Base-by-base conservation (phyloP, 75 land plant species). In the Chamaecyparis obtusa region DNA sequence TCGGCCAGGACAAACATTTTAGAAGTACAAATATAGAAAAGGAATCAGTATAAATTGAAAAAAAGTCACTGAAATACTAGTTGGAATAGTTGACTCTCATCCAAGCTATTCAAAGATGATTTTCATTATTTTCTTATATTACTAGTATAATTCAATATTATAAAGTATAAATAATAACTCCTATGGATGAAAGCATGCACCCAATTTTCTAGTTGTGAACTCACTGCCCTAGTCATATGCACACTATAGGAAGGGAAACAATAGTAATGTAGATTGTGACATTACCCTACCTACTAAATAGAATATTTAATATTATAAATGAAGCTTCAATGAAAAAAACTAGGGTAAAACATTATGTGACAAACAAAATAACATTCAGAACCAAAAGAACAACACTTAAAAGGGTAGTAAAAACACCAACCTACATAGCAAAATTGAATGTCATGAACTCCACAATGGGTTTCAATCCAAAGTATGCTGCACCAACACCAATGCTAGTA, bases 361-460 rank as follows among this genome's bases (percentile, higher is more conserved):
- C n/a, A 15, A 21, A 41, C 24, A 81, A 81, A 44, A n/a, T 81
- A 54, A 35, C 51, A 1, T 60, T 30, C 15, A 33, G 41, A 86
- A 89, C 51, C 67, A 41, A 86, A 19, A 43, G 15, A 32, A 1
- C 60, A 64, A 36, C n/a, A 74, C 43, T 41, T 15, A 9, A 33
- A 87, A 33, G 41, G 16, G 24, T 16, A 32, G 14, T 5, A 21
- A 82, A 89, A 83, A 35, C 39, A 78, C 37, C 54, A 37, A 98
- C 99, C 98, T 98, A 98, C 99, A 98, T 96, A 8, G 99, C 95
- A 90, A 98, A 98, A 86, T 98, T 98, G 88, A 98, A 95, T 17
- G 99, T 96, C 99, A 98, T 98, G 84, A 96, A 98, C 87, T 98
- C 99, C n/a, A 98, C 92, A 86, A 98, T 92, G 82, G 99, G 99